Base-by-base conservation (phyloP, 768 basidiomycete species). In the Trametes meyenii region DNA sequence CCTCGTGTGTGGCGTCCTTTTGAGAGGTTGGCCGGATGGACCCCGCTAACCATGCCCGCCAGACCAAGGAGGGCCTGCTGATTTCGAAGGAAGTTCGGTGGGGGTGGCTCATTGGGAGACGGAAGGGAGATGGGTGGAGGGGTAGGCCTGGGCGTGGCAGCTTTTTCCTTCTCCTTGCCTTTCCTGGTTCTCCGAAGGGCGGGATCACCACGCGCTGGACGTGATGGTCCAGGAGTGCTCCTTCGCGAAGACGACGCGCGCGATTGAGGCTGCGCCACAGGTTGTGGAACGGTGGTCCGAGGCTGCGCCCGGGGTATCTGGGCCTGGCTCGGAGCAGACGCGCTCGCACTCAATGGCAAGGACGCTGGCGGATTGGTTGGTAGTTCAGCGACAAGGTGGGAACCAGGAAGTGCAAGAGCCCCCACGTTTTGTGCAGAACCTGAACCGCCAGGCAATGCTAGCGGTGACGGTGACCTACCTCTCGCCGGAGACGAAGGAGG, bases 331-430 rank as follows among this genome's bases (percentile, higher is more conserved):
- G 77, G 70, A 74, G 77, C 60, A 65, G 36, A 45, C 26, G 60
- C 64, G 50, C 44, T 64, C 60, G 54, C 55, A 58, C 50, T 64
- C 63, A 62, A 62, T 51, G 80, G 77, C 74, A 82, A 81, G 78
- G 81, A 82, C 80, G 85, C 89, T 90, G 87, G 75, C 85, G 87
- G 85, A 80, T 85, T 78, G 80, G 87, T 82, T 78, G 89, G 83
- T 78, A 87, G 82, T 92, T 92, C 88, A 92, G 89, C 89, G 89
- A 79, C 81, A 76, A 79, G 81, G 80, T 89, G 90, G 90, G 89
- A 90, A 85, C 90, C 91, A 92, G 89, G 89, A 90, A 92, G 91
- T 92, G 91, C 91, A 92, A 92, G 92, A 89, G 90, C 88, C 90
- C 90, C 90, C 90, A 93, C 91, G 84, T 93, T 92, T 89, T 89